phyloP scores from a whole-genome alignment of 306 rosid genomes.

The Prunus mira region DNA sequence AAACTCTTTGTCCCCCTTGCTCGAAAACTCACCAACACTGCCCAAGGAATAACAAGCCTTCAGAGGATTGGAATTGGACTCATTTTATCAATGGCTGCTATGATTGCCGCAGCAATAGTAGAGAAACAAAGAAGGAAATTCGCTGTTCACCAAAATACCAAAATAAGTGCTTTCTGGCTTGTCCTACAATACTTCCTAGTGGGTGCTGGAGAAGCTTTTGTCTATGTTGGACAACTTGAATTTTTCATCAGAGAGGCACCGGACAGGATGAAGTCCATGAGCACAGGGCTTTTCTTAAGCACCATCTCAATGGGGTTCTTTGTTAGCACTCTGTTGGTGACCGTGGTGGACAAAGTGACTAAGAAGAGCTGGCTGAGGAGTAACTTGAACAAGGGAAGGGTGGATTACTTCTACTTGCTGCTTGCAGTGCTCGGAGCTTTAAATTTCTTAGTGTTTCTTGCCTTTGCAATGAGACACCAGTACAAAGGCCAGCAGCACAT shows the following conservation, averaged over 20 bases:
- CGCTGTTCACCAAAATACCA: conserved; percentile 23
- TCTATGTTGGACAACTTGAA: conserved; percentile 92
- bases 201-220: conserved; percentile 92
- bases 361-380: conserved; percentile 69
- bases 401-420: conserved; percentile 76
- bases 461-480: conserved; percentile 69
- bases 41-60: conserved; percentile 87
- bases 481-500: conserved; percentile 51
- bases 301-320: conserved; percentile 90
- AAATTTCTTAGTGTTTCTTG: conserved; percentile 59
- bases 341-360: conserved; percentile 65
- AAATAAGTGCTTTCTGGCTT: conserved; percentile 84
- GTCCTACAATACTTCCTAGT: conserved; percentile 88
- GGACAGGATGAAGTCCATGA: conserved; percentile 94
- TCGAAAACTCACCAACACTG: conserved; percentile 63
- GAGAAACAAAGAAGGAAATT: conserved; percentile 55
- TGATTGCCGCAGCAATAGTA: conserved; percentile 65
- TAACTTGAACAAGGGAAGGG: conserved; percentile 52
- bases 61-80: conserved; percentile 91
- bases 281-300: conserved; percentile 83
- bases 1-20: conserved; percentile 68
- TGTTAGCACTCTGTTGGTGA: conserved; percentile 75
- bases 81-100: conserved; percentile 56
- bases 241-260: conserved; percentile 98
- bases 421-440: conserved; percentile 64